phyloP scores from a whole-genome alignment of 192 early-diverging fungal genomes.

The Allomyces macrogynus region DNA sequence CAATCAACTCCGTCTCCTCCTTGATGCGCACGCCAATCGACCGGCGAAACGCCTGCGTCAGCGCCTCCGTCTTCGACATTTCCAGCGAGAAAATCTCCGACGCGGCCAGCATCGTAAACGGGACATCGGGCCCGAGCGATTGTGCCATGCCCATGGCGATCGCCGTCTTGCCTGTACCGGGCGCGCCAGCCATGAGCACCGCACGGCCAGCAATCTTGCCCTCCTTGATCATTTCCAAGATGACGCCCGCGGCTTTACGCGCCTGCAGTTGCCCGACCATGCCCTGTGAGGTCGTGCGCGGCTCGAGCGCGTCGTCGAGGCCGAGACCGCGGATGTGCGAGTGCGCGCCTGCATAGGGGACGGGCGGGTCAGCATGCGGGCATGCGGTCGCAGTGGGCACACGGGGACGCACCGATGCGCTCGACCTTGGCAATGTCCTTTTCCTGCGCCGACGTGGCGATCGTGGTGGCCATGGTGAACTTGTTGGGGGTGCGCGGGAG shows the following conservation, averaged over 20 bases:
- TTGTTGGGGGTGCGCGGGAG: no score
- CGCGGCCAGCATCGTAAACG: conserved; percentile 90
- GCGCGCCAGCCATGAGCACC: conserved; percentile 94
- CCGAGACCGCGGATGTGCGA: conserved; percentile 96
- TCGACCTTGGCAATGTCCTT: conserved; percentile 21
- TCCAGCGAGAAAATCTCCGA: conserved; percentile 98
- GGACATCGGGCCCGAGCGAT: conserved; percentile 80
- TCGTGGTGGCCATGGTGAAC: not conserved
- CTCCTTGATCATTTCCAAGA: conserved; percentile 90
- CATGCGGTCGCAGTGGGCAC: not conserved
- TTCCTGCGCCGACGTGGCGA: not conserved
- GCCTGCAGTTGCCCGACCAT: conserved; percentile 96
- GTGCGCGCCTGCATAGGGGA: conserved; percentile 74
- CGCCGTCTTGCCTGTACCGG: conserved; percentile 96
- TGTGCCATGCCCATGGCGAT: conserved; percentile 99
- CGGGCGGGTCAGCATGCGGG: not conserved
- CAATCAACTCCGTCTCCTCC: conserved; percentile 94
- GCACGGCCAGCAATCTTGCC: conserved; percentile 94
- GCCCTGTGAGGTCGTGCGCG: conserved; percentile 65
- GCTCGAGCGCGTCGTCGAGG: conserved; percentile 82
- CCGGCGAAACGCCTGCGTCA: conserved; percentile 92
- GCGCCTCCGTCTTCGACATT: conserved; percentile 94
- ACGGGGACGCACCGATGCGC: conserved; percentile 21
- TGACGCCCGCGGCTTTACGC: conserved; percentile 87
- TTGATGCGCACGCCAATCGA: conserved; percentile 97